Base-by-base conservation (phyloP, 306 rosid genomes). In the Rubus idaeus region DNA sequence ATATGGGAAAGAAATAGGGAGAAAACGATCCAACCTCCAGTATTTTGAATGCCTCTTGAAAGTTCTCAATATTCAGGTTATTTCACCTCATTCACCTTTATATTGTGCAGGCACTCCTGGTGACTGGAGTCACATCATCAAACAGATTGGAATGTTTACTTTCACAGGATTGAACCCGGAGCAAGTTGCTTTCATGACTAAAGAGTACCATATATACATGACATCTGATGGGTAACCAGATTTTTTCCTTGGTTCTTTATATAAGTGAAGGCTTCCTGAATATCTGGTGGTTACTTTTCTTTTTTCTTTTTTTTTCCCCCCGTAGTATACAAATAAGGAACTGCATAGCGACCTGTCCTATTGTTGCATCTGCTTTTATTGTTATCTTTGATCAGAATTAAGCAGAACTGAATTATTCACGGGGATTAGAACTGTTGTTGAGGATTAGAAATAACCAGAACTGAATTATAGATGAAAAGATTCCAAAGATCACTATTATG, bases 101-200 rank as follows among this genome's bases (percentile, higher is more conserved):
- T 18, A 66, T 77, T 78, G 80, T 72, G 68, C 87, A 96, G 99
- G 93, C 76, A 93, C 99, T 26, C 98, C 98, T 35, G 99, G 99
- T 74, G 98, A 96, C 79, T 96, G 99, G 99, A 96, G 98, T 75
- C 98, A 96, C 87, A 96, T 96, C 63, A 86, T 93, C 87, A 96
- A 93, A 84, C 98, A 93, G 90, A 96, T 96, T 66, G 99, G 98
- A 58, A 96, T 93, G 99, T 96, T 93, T 77, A 96, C 98, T 21
- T 96, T 96, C 88, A 92, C 99, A 9, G 98, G 99, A 77, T 88
- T 96, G 89, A 89, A 91, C 84, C 5, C 91, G 0, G 86, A 87
- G 77, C 98, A 96, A 84, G 99, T 93, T 85, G 80, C 93, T 73
- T 91, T 96, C 89, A 91, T 96, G 98, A 96, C 93, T 35, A 91